Percentiles rank a stretch among this genome's conserved stretches.
phyloP scores from a whole-genome alignment of 345 rosid species.

The Eucalyptus tenuipes region DNA sequence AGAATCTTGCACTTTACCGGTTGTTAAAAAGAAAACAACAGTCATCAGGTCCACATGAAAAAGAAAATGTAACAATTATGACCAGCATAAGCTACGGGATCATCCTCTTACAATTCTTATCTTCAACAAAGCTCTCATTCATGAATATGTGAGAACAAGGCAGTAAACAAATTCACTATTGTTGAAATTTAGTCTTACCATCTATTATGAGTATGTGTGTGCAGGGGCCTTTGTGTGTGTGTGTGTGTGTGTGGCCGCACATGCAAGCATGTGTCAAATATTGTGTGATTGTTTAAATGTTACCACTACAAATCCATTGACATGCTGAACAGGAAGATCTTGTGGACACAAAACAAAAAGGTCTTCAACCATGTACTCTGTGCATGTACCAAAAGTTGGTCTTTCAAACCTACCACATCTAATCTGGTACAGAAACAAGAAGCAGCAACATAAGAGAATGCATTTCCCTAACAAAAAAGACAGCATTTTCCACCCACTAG shows the following conservation, averaged over 20 bases:
- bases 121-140: neutral
- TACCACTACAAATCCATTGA: neutral
- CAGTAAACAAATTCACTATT: neutral
- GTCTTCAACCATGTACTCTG: neutral
- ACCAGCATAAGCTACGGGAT: neutral
- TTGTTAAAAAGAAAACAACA: neutral
- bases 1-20: neutral
- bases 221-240: neutral
- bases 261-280: neutral
- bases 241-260: neutral
- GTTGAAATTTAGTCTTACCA: neutral
- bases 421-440: neutral
- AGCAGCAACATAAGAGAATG: neutral
- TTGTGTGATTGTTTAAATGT: neutral
- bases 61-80: neutral
- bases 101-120: neutral
- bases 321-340: neutral
- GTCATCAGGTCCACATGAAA: neutral
- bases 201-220: neutral
- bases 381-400: neutral
- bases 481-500: neutral
- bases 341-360: neutral
- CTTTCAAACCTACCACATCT: neutral
- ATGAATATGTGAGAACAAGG: neutral
- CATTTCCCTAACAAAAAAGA: neutral